These are phyloP conservation scores for Hymenoscyphus fructigenus DNA, from an alignment of 2,329 filamentous ascomycete genomes.

Conservation along the genomic window DNA sequence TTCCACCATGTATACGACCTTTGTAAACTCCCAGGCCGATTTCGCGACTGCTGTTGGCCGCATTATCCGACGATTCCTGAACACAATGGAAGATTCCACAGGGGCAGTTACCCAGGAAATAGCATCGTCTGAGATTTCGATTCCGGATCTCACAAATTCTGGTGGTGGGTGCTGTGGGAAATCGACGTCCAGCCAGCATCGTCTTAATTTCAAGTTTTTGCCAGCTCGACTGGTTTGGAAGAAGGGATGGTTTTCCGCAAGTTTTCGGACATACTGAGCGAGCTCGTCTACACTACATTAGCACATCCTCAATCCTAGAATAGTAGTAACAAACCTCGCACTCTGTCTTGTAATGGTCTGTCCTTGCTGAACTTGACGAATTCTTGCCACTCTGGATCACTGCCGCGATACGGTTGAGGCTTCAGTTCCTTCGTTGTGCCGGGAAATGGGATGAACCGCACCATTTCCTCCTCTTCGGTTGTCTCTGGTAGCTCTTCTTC, in stretches of 20 bases:
- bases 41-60: constrained; percentile 53
- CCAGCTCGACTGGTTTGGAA: constrained; percentile 46
- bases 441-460: constrained; percentile 61
- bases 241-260: constrained; percentile 45
- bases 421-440: constrained; percentile 53
- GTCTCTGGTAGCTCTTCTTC: constrained; percentile 46
- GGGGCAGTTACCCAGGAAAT: constrained; percentile 48
- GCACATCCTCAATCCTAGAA: constrained; percentile 5
- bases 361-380: constrained; percentile 61
- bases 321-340: constrained; percentile 20
- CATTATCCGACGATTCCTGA: constrained; percentile 48
- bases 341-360: constrained; percentile 42
- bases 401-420: constrained; percentile 51
- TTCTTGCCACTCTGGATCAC: constrained; percentile 62
- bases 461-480: constrained; percentile 45
- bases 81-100: constrained; percentile 49
- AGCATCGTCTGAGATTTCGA: constrained; percentile 50
- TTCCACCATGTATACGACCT: constrained; percentile 47
- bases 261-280: constrained; percentile 42
- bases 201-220: constrained; percentile 47
- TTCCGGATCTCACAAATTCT: constrained; percentile 55
- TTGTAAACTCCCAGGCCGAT: constrained; percentile 53
- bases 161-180: constrained; percentile 61
- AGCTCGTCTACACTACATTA: constrained; percentile 45
- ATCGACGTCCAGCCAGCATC: constrained; percentile 60